Evolutionary conservation across 257 asterid species (phyloP).

Genomic region (Gentiana dahurica): DNA sequence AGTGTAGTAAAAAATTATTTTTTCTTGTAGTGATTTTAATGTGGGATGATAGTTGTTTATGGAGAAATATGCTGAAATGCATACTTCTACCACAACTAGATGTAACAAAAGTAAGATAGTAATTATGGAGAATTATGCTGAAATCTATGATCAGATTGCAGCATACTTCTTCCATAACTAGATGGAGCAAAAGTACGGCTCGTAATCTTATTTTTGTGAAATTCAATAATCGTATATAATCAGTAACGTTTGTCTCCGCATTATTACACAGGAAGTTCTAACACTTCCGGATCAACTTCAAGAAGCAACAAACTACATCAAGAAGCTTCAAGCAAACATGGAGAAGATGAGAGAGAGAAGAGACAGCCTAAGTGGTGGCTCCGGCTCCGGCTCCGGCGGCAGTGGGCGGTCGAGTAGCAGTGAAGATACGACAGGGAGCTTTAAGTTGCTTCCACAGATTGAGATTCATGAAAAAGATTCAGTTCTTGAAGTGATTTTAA

Average conservation of each 20-base stretch:
- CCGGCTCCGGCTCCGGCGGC: too few relatives aligned
- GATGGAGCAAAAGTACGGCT: too few relatives aligned
- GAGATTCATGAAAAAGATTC: slow-evolving; percentile 38
- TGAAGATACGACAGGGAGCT: slow-evolving; percentile 4
- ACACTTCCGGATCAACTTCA: slow-evolving; percentile 55
- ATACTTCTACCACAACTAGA: not conserved
- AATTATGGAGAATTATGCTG: not conserved
- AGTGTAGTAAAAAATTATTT: too few relatives aligned
- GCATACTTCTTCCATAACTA: too few relatives aligned
- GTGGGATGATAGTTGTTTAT: too few relatives aligned
- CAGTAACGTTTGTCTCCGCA: too few relatives aligned
- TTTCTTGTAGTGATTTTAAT: too few relatives aligned
- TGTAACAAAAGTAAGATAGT: not conserved
- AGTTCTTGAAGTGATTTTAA: slow-evolving; percentile 35
- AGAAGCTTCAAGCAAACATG: slow-evolving; percentile 31
- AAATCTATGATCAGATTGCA: too few relatives aligned
- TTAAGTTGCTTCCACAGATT: slow-evolving; percentile 23
- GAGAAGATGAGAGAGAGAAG: slow-evolving; percentile 55
- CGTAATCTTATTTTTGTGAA: too few relatives aligned
- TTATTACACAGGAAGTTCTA: slow-evolving; percentile 26
- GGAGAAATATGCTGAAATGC: too few relatives aligned
- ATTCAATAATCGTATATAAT: too few relatives aligned
- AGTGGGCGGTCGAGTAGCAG: slow-evolving; percentile 1
- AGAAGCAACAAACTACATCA: slow-evolving; percentile 52
- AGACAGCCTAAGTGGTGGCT: slow-evolving; percentile 3